Conservation (phyloP, 495 filamentous ascomycete species). For the Daldinia caldariorum region DNA sequence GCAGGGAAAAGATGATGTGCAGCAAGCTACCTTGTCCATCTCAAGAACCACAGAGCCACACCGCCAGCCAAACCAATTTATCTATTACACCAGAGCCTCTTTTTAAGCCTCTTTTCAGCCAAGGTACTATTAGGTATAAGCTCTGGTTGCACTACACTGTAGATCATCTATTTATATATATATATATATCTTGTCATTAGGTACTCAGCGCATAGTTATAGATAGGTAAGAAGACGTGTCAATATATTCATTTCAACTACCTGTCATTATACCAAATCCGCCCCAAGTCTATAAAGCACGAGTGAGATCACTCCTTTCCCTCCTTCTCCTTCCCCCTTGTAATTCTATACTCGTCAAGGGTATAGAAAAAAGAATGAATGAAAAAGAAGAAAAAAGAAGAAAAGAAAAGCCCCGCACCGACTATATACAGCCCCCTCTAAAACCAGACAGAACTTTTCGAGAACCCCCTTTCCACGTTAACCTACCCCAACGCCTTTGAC, state of each 20-base stretch:
- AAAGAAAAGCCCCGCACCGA: neutral
- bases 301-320: slow-evolving; percentile 15
- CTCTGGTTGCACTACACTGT: too few relatives aligned
- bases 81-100: slow-evolving; percentile 28
- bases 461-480: neutral
- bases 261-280: slow-evolving; percentile 21
- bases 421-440: slow-evolving; percentile 10
- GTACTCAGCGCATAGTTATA: too few relatives aligned
- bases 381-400: slow-evolving; percentile 3
- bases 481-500: slow-evolving; percentile 12
- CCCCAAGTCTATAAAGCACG: slow-evolving; percentile 24
- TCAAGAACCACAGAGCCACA: slow-evolving; percentile 8
- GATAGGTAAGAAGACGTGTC: slow-evolving; percentile 2
- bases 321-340: too few relatives aligned
- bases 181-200: too few relatives aligned
- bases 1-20: slow-evolving; percentile 23
- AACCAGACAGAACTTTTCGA: slow-evolving; percentile 12
- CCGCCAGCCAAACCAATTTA: slow-evolving; percentile 27
- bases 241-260: slow-evolving; percentile 37
- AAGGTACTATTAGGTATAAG: neutral
- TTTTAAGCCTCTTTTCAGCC: slow-evolving; percentile 9
- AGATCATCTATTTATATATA: too few relatives aligned
- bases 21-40: slow-evolving; percentile 14
- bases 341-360: slow-evolving; percentile 38
- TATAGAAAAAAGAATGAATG: slow-evolving; percentile 27